Percentiles rank a stretch among this genome's conserved stretches.
Conservation (phyloP, 257 asterid genomes). For the Phtheirospermum japonicum region DNA sequence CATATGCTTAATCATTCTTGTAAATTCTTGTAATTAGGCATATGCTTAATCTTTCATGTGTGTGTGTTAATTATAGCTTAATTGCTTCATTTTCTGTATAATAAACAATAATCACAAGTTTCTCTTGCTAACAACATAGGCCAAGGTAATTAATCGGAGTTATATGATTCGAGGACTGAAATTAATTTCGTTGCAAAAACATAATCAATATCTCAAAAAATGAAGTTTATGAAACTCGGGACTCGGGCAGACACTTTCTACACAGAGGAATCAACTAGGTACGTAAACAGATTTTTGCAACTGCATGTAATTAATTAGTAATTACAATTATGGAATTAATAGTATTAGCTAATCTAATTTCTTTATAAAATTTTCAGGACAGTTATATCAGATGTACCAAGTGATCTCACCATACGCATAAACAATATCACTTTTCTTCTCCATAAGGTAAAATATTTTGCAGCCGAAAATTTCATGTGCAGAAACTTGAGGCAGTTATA, state of each 20-base stretch:
- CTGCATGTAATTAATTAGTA: not conserved
- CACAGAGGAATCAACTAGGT: slow-evolving; percentile 76
- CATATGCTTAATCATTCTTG: too few relatives aligned
- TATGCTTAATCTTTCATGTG: too few relatives aligned
- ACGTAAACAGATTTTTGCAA: not conserved
- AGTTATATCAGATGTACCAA: slow-evolving; percentile 48
- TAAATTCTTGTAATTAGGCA: too few relatives aligned
- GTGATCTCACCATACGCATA: slow-evolving; percentile 46
- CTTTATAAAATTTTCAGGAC: slow-evolving; percentile 33
- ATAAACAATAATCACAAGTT: too few relatives aligned
- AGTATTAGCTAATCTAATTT: not conserved
- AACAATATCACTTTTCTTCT: slow-evolving; percentile 46
- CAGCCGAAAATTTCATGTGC: not conserved
- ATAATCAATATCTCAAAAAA: slow-evolving; percentile 20
- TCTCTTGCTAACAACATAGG: not conserved
- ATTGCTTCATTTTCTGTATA: too few relatives aligned
- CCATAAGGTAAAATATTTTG: slow-evolving; percentile 42
- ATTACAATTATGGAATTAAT: not conserved
- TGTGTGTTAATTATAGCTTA: too few relatives aligned
- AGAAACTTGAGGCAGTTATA: not conserved
- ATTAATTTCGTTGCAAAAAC: slow-evolving; percentile 12
- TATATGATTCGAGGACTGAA: slow-evolving; percentile 8
- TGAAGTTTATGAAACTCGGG: slow-evolving; percentile 90
- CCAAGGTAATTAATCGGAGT: slow-evolving; percentile 4
- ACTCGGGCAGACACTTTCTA: slow-evolving; percentile 72